Evolutionary conservation across 192 early-diverging fungal species (phyloP).

Genomic region (Gonapodya sp.): DNA sequence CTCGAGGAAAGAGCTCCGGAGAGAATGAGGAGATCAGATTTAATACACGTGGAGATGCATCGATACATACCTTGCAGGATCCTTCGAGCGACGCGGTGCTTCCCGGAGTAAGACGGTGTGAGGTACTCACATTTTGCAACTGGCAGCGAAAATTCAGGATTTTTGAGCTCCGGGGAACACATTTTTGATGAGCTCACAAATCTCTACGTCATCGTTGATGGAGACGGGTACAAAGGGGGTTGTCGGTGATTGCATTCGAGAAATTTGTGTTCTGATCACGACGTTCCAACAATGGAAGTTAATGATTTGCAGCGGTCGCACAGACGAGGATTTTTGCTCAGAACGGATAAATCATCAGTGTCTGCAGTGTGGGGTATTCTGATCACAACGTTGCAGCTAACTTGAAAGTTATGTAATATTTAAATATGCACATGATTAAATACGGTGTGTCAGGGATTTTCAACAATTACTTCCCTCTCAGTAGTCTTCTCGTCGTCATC

Average conservation of each 20-base stretch:
- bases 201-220: neutral
- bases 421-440: neutral
- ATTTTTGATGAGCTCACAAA: neutral
- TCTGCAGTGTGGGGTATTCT: neutral
- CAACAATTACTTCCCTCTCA: neutral
- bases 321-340: too few species aligned
- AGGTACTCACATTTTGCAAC: conserved; percentile 66
- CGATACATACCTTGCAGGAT: conserved; percentile 28
- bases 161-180: neutral
- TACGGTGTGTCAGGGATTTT: neutral
- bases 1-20: conserved; percentile 23
- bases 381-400: neutral
- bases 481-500: neutral
- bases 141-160: neutral
- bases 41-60: neutral
- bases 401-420: neutral
- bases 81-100: conserved; percentile 60
- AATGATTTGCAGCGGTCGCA: too few species aligned
- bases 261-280: neutral
- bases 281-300: too few species aligned
- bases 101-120: conserved; percentile 61
- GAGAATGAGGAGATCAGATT: neutral
- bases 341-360: too few species aligned
- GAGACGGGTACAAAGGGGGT: neutral
- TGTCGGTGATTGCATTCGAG: neutral